Conservation (phyloP, 1,284 basidiomycete genomes). For the Boletellus sp. region DNA sequence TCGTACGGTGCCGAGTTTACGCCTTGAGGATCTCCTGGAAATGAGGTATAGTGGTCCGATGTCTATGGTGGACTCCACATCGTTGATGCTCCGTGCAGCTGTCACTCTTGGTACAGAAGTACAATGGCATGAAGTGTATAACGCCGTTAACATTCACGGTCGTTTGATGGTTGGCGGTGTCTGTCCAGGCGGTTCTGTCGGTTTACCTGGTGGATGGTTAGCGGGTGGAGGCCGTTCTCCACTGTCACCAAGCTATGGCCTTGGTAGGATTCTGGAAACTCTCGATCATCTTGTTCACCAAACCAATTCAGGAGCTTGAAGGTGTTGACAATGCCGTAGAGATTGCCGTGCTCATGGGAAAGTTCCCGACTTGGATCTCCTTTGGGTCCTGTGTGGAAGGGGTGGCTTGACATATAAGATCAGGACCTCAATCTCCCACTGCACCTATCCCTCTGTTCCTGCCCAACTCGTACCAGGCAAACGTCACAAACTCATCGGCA, state of each 20-base stretch:
- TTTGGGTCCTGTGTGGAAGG: conserved; percentile 17
- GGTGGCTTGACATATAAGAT: too few species aligned
- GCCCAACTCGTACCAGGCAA: too few species aligned
- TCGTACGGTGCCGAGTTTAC: conserved; percentile 31
- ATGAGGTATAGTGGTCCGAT: too few species aligned
- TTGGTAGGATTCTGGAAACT: not conserved
- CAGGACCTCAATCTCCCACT: too few species aligned
- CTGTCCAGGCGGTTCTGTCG: conserved; percentile 33
- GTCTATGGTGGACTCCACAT: too few species aligned
- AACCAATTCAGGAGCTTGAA: conserved; percentile 4
- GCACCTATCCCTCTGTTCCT: too few species aligned
- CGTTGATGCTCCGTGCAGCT: conserved; percentile 13
- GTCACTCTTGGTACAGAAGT: conserved; percentile 45
- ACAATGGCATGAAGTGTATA: conserved; percentile 44
- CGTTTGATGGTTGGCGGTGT: conserved; percentile 36
- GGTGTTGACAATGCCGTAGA: conserved; percentile 42
- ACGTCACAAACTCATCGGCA: too few species aligned
- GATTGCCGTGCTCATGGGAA: conserved; percentile 15
- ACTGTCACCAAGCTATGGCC: too few species aligned
- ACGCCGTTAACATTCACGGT: conserved; percentile 32
- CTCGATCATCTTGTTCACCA: not conserved
- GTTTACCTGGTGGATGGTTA: conserved; percentile 40
- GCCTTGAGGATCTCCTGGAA: conserved; percentile 34
- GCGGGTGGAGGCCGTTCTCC: conserved; percentile 43
- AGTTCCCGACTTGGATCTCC: conserved; percentile 20